Conservation (phyloP, 2,329 filamentous ascomycete species). For the Grosmannia serpens region DNA sequence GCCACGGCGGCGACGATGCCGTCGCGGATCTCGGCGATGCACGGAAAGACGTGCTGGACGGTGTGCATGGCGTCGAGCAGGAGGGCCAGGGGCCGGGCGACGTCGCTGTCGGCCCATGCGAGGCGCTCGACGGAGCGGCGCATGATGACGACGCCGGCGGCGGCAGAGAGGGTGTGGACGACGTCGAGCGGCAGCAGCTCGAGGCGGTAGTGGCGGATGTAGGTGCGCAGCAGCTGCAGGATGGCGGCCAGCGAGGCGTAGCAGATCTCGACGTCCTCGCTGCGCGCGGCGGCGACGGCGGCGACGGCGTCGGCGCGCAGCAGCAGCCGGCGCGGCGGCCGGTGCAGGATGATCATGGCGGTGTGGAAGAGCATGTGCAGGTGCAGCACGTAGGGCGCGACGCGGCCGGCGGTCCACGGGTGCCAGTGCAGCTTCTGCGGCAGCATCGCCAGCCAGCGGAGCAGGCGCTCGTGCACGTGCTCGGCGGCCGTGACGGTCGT, state of each 20-base stretch:
- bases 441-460: slow-evolving; percentile 33
- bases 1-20: slow-evolving; percentile 12
- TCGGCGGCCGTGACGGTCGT: slow-evolving; percentile 14
- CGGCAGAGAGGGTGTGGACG: slow-evolving; percentile 36
- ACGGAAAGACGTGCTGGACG: slow-evolving; percentile 39
- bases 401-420: slow-evolving; percentile 33
- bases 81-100: slow-evolving; percentile 27
- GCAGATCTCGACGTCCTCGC: slow-evolving; percentile 37
- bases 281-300: slow-evolving; percentile 25
- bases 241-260: slow-evolving; percentile 36
- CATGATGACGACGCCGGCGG: slow-evolving; percentile 35
- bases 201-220: slow-evolving; percentile 31
- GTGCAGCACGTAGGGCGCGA: slow-evolving; percentile 34
- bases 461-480: slow-evolving; percentile 25
- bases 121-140: slow-evolving; percentile 28
- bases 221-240: slow-evolving; percentile 31
- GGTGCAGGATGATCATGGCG: slow-evolving; percentile 38
- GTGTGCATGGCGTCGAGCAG: slow-evolving; percentile 32
- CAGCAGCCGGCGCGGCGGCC: slow-evolving; percentile 33
- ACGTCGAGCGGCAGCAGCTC: slow-evolving; percentile 33
- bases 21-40: slow-evolving; percentile 27
- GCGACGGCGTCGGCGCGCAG: too few species aligned
- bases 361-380: slow-evolving; percentile 40
- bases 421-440: slow-evolving; percentile 39
- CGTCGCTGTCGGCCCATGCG: slow-evolving; percentile 29